Base-by-base conservation (phyloP, 306 rosid genomes). In the Prunus salicina region DNA sequence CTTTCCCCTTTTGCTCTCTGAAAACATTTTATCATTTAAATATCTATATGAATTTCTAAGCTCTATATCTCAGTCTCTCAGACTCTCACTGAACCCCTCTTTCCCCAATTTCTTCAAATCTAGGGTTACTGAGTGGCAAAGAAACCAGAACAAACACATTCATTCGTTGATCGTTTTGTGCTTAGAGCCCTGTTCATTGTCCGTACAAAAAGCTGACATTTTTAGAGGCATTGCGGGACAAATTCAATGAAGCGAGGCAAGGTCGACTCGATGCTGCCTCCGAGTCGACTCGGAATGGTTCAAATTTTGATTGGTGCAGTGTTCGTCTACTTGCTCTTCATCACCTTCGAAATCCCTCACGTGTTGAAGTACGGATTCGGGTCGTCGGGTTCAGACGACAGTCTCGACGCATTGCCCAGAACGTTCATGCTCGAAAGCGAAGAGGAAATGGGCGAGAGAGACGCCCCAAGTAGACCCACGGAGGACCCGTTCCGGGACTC, bases 301-400 rank as follows among this genome's bases (percentile, higher is more conserved):
- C 99, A 95, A 71, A 76, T 92, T 71, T 67, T 95, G 61, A 85
- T 89, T 89, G 85, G 73, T 52, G 67, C 85, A 16, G 76, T 87
- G 81, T 79, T 92, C 65, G 24, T 89, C 15, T 95, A 83, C 84
- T 52, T 92, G 67, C 90, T 95, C 22, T 81, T 89, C 83, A 87
- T 91, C 84, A 87, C 84, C 83, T 90, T 95, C 76, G 99, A 95
- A 82, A 90, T 93, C 71, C 97, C 96, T 20, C 83, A 86, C 5
- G 90, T 87, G 12, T 84, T 87, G 74, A 80, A 82, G 73, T 72
- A 82, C 30, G 87, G 90, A 30, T 75, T 78, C 24, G 82, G 76
- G 50, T 85, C 77, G 50, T 85, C 91, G 52, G 78, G 70, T 47
- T 34, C 82, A 22, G 76, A 78, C 8, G 95, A 91, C 66, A 73